phyloP scores from a whole-genome alignment of 1,139 yeast species.

The Ogataea hybrid region DNA sequence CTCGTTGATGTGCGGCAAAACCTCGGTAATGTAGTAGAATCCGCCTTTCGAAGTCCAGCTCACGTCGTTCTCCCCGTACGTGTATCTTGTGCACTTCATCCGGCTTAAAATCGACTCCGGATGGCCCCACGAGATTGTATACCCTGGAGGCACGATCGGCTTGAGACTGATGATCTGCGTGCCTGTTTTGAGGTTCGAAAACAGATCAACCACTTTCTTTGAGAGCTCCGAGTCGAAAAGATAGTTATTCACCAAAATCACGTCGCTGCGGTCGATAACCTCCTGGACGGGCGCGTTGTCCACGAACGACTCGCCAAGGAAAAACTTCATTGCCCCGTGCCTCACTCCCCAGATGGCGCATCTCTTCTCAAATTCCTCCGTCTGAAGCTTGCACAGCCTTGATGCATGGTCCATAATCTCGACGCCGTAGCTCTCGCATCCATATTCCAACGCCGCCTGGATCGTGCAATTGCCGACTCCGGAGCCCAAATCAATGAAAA shows the following conservation, averaged over 20 bases:
- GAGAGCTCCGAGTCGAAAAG: slow-evolving; percentile 75
- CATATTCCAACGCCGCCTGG: slow-evolving; percentile 87
- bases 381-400: slow-evolving; percentile 59
- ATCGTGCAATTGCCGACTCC: slow-evolving; percentile 93
- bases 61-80: slow-evolving; percentile 69
- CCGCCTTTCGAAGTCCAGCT: slow-evolving; percentile 92
- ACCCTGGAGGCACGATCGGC: slow-evolving; percentile 64
- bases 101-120: slow-evolving; percentile 63
- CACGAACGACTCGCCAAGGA: slow-evolving; percentile 69
- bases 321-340: slow-evolving; percentile 54
- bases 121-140: slow-evolving; percentile 50
- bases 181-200: slow-evolving; percentile 66
- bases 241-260: slow-evolving; percentile 77
- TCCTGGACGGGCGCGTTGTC: slow-evolving; percentile 55
- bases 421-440: slow-evolving; percentile 84
- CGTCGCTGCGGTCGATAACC: slow-evolving; percentile 61
- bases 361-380: slow-evolving; percentile 55
- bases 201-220: slow-evolving; percentile 61
- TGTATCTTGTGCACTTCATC: slow-evolving; percentile 60
- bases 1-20: slow-evolving; percentile 44
- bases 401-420: slow-evolving; percentile 88
- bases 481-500: slow-evolving; percentile 80
- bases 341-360: slow-evolving; percentile 62
- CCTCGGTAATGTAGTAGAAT: slow-evolving; percentile 74
- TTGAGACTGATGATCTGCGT: slow-evolving; percentile 76